phyloP scores from a whole-genome alignment of 306 rosid genomes.

The Quercus dentata region DNA sequence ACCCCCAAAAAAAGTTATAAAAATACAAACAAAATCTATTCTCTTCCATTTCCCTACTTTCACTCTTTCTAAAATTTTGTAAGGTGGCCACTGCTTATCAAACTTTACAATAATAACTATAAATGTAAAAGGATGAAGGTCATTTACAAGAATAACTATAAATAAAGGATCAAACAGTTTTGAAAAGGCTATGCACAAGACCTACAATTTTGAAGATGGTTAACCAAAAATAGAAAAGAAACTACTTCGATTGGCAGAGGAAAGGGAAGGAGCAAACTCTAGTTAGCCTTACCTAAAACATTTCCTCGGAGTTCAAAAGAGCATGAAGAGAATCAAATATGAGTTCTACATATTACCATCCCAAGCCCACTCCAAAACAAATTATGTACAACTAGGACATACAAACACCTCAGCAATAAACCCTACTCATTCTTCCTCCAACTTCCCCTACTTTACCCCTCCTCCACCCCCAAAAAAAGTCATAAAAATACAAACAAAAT shows the following conservation, averaged over 20 bases:
- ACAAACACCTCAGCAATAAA: background rate
- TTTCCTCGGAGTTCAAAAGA: background rate
- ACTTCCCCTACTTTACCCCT: background rate
- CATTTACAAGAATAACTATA: background rate
- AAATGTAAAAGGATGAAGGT: conserved; percentile 12
- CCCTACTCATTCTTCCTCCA: background rate
- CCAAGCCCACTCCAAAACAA: background rate
- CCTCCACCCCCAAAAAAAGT: background rate
- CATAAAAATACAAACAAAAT: background rate
- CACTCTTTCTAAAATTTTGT: background rate
- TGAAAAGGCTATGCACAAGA: background rate
- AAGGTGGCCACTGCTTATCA: background rate
- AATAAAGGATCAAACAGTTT: background rate
- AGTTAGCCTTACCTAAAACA: background rate
- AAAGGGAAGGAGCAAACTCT: background rate
- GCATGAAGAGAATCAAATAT: background rate
- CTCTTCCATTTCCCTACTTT: background rate
- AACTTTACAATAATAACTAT: background rate
- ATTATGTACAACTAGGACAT: background rate
- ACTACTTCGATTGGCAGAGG: background rate
- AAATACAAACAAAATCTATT: background rate
- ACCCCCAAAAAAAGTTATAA: background rate
- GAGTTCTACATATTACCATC: background rate
- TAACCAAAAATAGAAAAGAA: background rate
- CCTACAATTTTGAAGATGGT: background rate